Evolutionary conservation across 2,329 filamentous ascomycete species (phyloP).

Genomic region (Curvularia verruculosa): DNA sequence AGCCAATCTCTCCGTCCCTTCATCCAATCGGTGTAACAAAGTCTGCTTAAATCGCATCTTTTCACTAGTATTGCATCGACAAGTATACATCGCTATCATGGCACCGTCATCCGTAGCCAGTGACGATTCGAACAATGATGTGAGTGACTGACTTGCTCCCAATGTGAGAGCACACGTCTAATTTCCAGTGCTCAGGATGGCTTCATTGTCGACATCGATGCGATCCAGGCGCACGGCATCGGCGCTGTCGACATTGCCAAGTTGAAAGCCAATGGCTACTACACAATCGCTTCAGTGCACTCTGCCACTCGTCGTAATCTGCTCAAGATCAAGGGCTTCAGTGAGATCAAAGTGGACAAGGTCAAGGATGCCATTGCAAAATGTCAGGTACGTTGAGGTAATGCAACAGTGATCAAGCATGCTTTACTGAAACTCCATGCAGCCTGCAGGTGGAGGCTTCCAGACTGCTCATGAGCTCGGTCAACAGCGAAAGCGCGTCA

Average conservation of each 20-base stretch:
- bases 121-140: slow-evolving; percentile 60
- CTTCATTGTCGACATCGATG: slow-evolving; percentile 70
- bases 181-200: slow-evolving; percentile 47
- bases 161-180: not conserved
- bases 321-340: slow-evolving; percentile 72
- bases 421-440: slow-evolving; percentile 13
- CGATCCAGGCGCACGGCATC: slow-evolving; percentile 70
- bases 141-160: slow-evolving; percentile 27
- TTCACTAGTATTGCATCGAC: slow-evolving; percentile 7
- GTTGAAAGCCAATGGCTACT: slow-evolving; percentile 66
- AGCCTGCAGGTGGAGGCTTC: slow-evolving; percentile 66
- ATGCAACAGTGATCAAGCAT: not conserved
- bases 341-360: slow-evolving; percentile 73
- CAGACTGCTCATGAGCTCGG: slow-evolving; percentile 70
- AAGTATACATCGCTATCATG: slow-evolving; percentile 24
- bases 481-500: slow-evolving; percentile 66
- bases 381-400: slow-evolving; percentile 56
- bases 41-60: slow-evolving; percentile 6
- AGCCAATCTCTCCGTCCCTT: not conserved
- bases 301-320: slow-evolving; percentile 65
- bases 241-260: slow-evolving; percentile 69
- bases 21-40: slow-evolving; percentile 1
- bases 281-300: slow-evolving; percentile 68
- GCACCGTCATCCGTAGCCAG: slow-evolving; percentile 58
- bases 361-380: slow-evolving; percentile 71